Evolutionary conservation across 1,139 yeast genomes (phyloP).

Genomic region (Taphrina wiesneri): DNA sequence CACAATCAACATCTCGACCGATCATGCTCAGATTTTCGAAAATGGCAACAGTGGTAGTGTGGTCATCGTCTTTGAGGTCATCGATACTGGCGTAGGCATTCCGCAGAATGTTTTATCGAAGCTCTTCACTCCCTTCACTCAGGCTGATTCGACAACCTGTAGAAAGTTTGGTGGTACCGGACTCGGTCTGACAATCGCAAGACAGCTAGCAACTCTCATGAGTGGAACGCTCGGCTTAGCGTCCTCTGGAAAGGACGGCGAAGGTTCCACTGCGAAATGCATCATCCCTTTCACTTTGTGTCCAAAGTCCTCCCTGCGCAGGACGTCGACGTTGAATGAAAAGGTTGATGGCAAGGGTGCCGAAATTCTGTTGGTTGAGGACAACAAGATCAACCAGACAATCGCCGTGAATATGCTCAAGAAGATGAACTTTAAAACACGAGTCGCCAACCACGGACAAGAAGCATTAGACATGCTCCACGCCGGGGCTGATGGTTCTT

Average conservation of each 20-base stretch:
- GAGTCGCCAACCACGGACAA: slow-evolving; percentile 23
- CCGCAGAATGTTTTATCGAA: slow-evolving; percentile 78
- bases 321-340: background rate
- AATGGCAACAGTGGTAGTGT: background rate
- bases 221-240: slow-evolving; percentile 49
- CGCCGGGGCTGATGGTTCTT: slow-evolving; percentile 45
- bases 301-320: background rate
- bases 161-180: slow-evolving; percentile 92
- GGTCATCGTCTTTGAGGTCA: slow-evolving; percentile 5
- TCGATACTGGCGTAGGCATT: slow-evolving; percentile 84
- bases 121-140: slow-evolving; percentile 84
- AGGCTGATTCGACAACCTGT: slow-evolving; percentile 90
- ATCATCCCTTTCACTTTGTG: slow-evolving; percentile 10
- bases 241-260: slow-evolving; percentile 8
- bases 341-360: slow-evolving; percentile 16
- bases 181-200: slow-evolving; percentile 63
- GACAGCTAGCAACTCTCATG: slow-evolving; percentile 60
- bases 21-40: background rate
- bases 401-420: slow-evolving; percentile 10
- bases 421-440: slow-evolving; percentile 8
- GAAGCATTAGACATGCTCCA: slow-evolving; percentile 25
- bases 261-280: slow-evolving; percentile 5
- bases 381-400: slow-evolving; percentile 19
- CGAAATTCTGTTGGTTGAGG: slow-evolving; percentile 20
- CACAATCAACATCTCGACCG: slow-evolving; percentile 47